Base-by-base conservation (phyloP, 2,329 filamentous ascomycete species). In the Aspergillus oerlinghausenensis region DNA sequence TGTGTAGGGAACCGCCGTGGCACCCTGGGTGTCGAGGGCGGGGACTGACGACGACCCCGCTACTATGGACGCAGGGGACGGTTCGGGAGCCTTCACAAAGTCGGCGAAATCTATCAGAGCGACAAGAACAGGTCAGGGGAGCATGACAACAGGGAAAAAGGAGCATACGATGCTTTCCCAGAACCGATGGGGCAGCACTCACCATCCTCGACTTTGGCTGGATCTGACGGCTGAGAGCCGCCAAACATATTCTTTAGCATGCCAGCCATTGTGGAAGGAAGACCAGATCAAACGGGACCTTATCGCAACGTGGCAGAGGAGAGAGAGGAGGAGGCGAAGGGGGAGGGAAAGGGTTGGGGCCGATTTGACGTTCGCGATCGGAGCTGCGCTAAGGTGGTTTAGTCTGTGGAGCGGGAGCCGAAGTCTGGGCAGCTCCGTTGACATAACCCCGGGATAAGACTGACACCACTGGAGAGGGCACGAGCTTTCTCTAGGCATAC, bases 21-120 rank as follows among this genome's bases (percentile, higher is more conserved):
- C 79, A 58, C 82, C 80, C 50, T 76, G 73, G 45, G 76, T 68
- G 55, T 73, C 75, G 57, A 81, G 73, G 55, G 80, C 75, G 57
- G 73, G 59, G 65, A 67, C 59, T 17, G 72, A 59, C 59, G 71
- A 69, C 45, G 76, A 66, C 26, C 77, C 72, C 49, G 77, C 73
- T 52, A 78, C 70, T 59, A 80, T 71, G 56, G 79, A 78, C 25
- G 75, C 75, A 49, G 81, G 79, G 19, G 77, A 78, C 55, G 90
- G 87, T 21, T 88, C 85, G 63, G 91, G 85, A 65, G 86, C 88
- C 63, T 85, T 87, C 59, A 91, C 90, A 70, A 95, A 97, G 80
- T 97, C 93, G 77, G 90, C 92, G 74, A 97, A 97, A 79, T 96
- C 92, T 96, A 72, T 40, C 40, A 45, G 35, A 49, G 42, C 14